phyloP scores from a whole-genome alignment of 2,329 filamentous ascomycete species.

The Trichoderma simmonsii region DNA sequence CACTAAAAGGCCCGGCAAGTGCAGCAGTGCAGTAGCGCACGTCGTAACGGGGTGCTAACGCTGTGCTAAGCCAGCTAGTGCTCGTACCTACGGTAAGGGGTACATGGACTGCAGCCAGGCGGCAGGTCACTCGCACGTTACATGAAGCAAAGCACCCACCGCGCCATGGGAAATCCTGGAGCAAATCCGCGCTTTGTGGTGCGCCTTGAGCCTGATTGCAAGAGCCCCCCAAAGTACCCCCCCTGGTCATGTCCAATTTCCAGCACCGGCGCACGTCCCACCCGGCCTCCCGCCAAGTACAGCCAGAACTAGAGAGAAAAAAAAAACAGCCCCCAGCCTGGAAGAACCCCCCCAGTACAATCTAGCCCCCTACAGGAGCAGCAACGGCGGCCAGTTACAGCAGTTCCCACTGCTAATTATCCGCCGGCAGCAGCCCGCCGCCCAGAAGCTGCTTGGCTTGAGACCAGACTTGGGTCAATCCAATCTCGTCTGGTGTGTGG shows the following conservation, averaged over 20 bases:
- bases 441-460: neutral
- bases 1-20: neutral
- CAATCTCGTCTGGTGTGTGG: slow-evolving; percentile 1
- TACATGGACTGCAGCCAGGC: neutral
- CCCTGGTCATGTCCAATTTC: slow-evolving; percentile 21
- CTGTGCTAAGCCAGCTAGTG: neutral
- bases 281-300: neutral
- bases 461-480: neutral
- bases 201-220: neutral
- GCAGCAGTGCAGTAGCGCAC: neutral
- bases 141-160: neutral
- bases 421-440: slow-evolving; percentile 10
- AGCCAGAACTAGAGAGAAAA: neutral
- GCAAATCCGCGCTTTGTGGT: slow-evolving; percentile 1
- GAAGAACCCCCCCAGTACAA: neutral
- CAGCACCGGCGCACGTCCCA: slow-evolving; percentile 21
- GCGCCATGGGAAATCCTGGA: neutral
- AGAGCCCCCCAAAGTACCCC: neutral
- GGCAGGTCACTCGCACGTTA: slow-evolving; percentile 11
- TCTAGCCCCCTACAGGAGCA: neutral
- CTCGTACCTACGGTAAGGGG: slow-evolving; percentile 3
- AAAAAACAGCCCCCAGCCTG: neutral
- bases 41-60: neutral
- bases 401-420: slow-evolving; percentile 14
- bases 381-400: slow-evolving; percentile 1